Percentiles rank a stretch among this genome's conserved stretches.
Evolutionary conservation across 2,329 filamentous ascomycete genomes (phyloP).

Genomic region (Trichophyton mentagrophytes): DNA sequence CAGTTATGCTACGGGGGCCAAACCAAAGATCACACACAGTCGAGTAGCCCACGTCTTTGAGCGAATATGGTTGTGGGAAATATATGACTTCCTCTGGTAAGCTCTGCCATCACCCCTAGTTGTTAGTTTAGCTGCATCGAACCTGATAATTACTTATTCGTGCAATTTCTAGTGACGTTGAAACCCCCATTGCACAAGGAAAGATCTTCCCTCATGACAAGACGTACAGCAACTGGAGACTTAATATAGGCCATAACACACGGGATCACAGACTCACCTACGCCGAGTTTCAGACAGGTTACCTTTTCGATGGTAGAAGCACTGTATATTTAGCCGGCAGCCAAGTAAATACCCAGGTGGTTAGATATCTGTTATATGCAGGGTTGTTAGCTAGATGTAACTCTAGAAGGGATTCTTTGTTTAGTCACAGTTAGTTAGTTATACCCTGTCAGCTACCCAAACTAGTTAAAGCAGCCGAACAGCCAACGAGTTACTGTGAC

Average conservation of each 20-base stretch:
- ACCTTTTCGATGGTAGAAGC: no score
- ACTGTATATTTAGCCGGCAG: no score
- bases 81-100: conserved; percentile 3
- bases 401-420: no score
- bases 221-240: no score
- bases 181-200: no score
- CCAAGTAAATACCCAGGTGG: background rate
- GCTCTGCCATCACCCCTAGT: background rate
- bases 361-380: background rate
- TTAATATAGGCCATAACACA: no score
- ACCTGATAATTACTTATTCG: background rate
- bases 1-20: background rate
- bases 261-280: no score
- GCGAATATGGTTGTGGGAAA: conserved; percentile 5
- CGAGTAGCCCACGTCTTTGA: background rate
- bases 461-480: background rate
- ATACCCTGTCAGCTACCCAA: background rate
- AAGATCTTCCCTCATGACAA: no score
- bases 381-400: background rate
- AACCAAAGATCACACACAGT: background rate
- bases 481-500: background rate
- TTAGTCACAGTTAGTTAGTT: background rate
- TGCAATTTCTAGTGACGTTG: background rate
- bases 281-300: background rate
- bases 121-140: background rate